These are phyloP conservation scores for Termitomyces sp. DNA, from an alignment of 768 basidiomycete species.

Conservation along the genomic window DNA sequence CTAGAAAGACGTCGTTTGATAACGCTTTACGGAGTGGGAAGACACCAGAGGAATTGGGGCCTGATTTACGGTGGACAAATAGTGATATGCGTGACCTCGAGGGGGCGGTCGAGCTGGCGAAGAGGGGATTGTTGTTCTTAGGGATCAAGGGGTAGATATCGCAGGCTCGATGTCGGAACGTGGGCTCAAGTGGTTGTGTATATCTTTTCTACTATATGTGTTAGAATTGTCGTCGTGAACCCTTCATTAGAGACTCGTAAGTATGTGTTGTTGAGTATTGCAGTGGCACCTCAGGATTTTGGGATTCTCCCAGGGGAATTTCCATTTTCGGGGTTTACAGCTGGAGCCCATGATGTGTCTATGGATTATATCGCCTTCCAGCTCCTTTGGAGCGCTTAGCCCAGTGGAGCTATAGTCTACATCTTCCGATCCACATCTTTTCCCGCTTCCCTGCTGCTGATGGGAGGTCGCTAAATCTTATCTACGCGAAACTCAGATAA, in stretches of 20 bases:
- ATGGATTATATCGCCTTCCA: too few relatives aligned
- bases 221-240: neutral
- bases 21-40: constrained; percentile 52
- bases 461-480: too few relatives aligned
- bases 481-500: too few relatives aligned
- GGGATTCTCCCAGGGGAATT: too few relatives aligned
- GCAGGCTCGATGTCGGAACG: neutral
- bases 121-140: constrained; percentile 82
- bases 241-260: neutral
- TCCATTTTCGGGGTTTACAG: too few relatives aligned
- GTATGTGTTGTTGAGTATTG: neutral
- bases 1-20: constrained; percentile 73
- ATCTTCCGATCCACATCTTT: too few relatives aligned
- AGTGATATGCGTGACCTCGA: constrained; percentile 78
- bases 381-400: too few relatives aligned
- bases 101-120: constrained; percentile 73
- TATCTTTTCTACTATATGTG: neutral
- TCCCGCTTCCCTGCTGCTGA: too few relatives aligned
- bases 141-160: constrained; percentile 44
- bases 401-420: too few relatives aligned
- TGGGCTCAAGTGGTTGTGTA: neutral
- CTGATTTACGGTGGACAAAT: constrained; percentile 68
- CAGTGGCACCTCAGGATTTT: too few relatives aligned
- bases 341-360: too few relatives aligned
- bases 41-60: constrained; percentile 50